phyloP scores from a whole-genome alignment of 768 basidiomycete species.

The Polyporus arcularius region DNA sequence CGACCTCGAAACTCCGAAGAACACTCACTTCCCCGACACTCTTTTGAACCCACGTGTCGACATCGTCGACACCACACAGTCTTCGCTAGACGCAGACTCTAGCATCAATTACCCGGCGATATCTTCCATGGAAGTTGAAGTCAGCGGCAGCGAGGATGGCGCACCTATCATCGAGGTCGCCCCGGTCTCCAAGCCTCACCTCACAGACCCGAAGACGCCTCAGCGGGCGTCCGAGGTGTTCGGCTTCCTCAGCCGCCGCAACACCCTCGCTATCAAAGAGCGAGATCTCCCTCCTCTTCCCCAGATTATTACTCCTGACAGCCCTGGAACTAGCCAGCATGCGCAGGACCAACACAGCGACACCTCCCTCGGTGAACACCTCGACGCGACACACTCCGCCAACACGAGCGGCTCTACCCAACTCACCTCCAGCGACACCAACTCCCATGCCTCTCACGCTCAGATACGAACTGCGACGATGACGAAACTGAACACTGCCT shows the following conservation, averaged over 20 bases:
- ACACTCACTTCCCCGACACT: constrained; percentile 40
- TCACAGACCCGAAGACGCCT: constrained; percentile 50
- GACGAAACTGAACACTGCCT: constrained; percentile 27
- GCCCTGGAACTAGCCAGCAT: not conserved
- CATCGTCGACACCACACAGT: constrained; percentile 39
- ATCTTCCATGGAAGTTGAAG: constrained; percentile 77
- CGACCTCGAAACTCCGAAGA: constrained; percentile 52
- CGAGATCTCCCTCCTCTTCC: constrained; percentile 39
- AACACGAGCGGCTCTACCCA: constrained; percentile 20
- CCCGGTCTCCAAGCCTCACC: not conserved
- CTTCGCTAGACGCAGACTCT: constrained; percentile 42
- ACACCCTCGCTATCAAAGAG: constrained; percentile 39
- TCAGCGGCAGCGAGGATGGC: constrained; percentile 46
- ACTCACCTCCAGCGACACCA: constrained; percentile 25
- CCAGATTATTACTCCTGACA: constrained; percentile 27
- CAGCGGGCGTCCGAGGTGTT: constrained; percentile 78
- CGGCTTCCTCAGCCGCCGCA: constrained; percentile 60
- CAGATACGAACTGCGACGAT: constrained; percentile 31
- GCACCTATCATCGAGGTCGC: not conserved
- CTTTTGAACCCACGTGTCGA: constrained; percentile 20
- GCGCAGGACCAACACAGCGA: not conserved
- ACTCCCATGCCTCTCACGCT: constrained; percentile 20
- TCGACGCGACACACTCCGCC: constrained; percentile 18
- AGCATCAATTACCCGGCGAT: constrained; percentile 46
- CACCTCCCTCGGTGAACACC: constrained; percentile 4